Conservation (phyloP, 2,329 filamentous ascomycete genomes). For the Rhynchosporium secalis region DNA sequence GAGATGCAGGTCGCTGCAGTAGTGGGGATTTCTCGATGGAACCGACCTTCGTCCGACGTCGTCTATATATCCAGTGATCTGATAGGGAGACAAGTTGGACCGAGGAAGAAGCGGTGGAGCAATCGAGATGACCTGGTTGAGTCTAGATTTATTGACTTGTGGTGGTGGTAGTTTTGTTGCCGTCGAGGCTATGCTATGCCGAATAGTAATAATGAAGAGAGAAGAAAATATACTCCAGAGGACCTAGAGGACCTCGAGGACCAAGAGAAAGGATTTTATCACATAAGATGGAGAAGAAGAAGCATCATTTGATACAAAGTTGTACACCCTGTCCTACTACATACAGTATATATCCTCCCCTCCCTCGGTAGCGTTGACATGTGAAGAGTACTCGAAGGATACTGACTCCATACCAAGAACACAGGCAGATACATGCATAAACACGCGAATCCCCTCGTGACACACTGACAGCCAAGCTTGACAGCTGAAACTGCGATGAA, state of each 20-base stretch:
- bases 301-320: conserved; percentile 7
- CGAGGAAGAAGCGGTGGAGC: conserved; percentile 9
- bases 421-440: neutral
- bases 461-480: neutral
- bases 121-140: neutral
- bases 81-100: neutral
- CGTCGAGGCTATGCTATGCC: conserved; percentile 9
- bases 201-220: neutral
- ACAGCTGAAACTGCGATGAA: conserved; percentile 1
- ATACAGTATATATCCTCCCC: neutral
- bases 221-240: too few relatives aligned
- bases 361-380: conserved; percentile 1
- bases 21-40: conserved; percentile 16
- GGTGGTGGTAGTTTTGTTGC: neutral
- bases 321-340: too few relatives aligned
- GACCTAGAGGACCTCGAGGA: too few relatives aligned
- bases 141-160: neutral
- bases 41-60: conserved; percentile 13
- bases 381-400: neutral
- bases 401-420: neutral
- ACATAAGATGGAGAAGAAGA: neutral
- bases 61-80: conserved; percentile 1
- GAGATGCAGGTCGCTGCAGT: conserved; percentile 14
- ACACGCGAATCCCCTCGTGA: conserved; percentile 7
- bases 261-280: too few relatives aligned